A percentile compares a stretch with the other conserved stretches of the same genome.
phyloP scores from a whole-genome alignment of 2,329 filamentous ascomycete species.

The Lecanicillium sp. region DNA sequence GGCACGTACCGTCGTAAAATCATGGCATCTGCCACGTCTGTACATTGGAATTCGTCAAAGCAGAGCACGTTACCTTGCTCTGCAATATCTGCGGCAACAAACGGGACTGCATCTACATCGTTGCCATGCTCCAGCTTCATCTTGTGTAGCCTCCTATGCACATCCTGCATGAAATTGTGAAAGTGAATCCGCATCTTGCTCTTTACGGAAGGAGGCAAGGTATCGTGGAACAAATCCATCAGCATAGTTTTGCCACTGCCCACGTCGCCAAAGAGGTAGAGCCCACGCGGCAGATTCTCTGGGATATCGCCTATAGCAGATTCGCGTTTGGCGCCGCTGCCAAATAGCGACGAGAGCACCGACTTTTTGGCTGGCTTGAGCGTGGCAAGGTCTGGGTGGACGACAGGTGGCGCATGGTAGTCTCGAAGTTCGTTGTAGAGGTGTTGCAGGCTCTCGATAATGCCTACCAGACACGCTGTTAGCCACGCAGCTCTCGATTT shows the following conservation, averaged over 20 bases:
- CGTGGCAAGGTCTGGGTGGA: conserved; percentile 69
- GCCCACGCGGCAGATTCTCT: conserved; percentile 68
- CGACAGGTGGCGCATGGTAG: conserved; percentile 66
- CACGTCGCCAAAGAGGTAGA: conserved; percentile 95
- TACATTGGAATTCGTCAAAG: conserved; percentile 98
- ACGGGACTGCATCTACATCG: conserved; percentile 83
- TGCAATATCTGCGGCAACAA: conserved; percentile 91
- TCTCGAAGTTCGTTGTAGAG: conserved; percentile 72
- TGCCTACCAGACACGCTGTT: conserved; percentile 56
- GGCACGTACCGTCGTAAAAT: conserved; percentile 67
- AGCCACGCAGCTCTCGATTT: conserved; percentile 9
- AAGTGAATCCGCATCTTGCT: conserved; percentile 94
- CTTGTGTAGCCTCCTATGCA: conserved; percentile 82
- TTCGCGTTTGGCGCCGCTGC: conserved; percentile 31
- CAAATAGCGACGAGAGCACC: conserved; percentile 55
- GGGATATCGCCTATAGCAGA: conserved; percentile 48
- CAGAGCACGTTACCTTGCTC: conserved; percentile 78
- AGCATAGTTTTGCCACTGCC: conserved; percentile 98
- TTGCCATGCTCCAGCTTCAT: conserved; percentile 85
- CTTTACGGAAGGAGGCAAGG: conserved; percentile 68
- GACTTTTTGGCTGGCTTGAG: conserved; percentile 46
- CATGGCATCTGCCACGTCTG: conserved; percentile 97
- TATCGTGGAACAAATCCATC: conserved; percentile 98
- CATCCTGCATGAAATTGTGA: conserved; percentile 98
- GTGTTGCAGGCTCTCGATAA: conserved; percentile 82